phyloP scores from a whole-genome alignment of 2,329 filamentous ascomycete genomes.

The Dothideomycetes sp. region DNA sequence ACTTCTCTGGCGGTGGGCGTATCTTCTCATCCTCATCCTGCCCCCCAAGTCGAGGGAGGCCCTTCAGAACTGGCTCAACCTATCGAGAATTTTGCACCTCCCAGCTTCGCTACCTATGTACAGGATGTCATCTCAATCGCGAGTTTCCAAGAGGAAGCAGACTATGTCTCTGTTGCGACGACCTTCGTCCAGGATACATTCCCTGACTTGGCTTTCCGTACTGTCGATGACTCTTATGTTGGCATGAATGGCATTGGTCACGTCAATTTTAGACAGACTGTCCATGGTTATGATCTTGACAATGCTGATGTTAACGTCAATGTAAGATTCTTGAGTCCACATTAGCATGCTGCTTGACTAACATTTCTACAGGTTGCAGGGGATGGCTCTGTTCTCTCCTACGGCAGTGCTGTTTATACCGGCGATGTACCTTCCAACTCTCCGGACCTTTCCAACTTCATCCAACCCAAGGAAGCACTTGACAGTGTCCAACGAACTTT shows the following conservation, averaged over 20 bases:
- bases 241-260: constrained; percentile 48
- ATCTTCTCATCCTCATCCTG: no score
- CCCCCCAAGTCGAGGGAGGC: no score
- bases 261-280: constrained; percentile 52
- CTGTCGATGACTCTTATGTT: constrained; percentile 45
- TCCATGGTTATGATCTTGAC: constrained; percentile 50
- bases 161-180: constrained; percentile 25
- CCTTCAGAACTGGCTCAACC: no score
- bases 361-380: constrained; percentile 33
- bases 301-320: constrained; percentile 55
- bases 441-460: no score
- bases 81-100: no score
- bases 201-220: constrained; percentile 38
- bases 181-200: constrained; percentile 26
- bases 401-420: constrained; percentile 43
- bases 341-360: neutral
- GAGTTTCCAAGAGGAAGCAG: no score
- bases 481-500: no score
- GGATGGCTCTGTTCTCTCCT: constrained; percentile 50
- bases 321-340: constrained; percentile 32
- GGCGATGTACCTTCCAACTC: constrained; percentile 35
- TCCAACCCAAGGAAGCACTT: no score
- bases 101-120: no score
- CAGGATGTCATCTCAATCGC: no score
- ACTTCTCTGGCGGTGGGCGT: no score